Evolutionary conservation across 495 filamentous ascomycete genomes (phyloP), one percentile per base, ranked within the genome.

Genomic region (Xylaria cubensis): DNA sequence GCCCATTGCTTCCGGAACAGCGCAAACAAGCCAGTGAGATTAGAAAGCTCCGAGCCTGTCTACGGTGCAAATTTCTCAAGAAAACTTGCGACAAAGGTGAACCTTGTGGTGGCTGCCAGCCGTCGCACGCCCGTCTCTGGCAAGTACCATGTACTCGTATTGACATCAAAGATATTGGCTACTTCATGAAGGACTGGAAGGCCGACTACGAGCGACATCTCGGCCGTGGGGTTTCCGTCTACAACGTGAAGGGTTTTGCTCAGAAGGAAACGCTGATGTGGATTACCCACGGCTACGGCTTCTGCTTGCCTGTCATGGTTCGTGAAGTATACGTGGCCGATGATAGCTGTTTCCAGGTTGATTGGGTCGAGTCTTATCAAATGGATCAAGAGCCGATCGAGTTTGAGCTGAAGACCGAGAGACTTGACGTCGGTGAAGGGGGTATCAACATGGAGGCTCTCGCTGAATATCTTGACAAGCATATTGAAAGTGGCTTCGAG

Each of bases 111-210:
- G 94, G 94, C 24, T 97, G 94, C 84, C 92, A 96, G 81, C 94
- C 94, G 19, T 94, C 94, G 6, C 94, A 97, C 78, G 94, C 94
- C 59, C 90, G 94, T 68, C 85, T 97, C 53, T 97, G 94, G 94
- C 93, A 97, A 80, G 94, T 97, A 29, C 94, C 94, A 46, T 97
- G 94, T 83, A 97, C 94, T 17, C 91, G 94, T 34, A 97, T 97
- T 73, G 94, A 97, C 78, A 97, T 97, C 84, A 97, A 97, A 86
- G 94, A 97, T 74, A 96, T 97, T 77, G 93, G 89, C 41, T 97
- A 94, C 77, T 97, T 97, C 86, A 95, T 97, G 93, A 97, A 97
- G 86, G 94, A 97, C 81, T 97, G 94, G 94, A 95, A 92, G 83
- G 94, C 93, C 19, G 94, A 97, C 76, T 97, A 93, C 78, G 94